Conservation (phyloP, 495 filamentous ascomycete species). For the Massariosphaeria phaeospora region DNA sequence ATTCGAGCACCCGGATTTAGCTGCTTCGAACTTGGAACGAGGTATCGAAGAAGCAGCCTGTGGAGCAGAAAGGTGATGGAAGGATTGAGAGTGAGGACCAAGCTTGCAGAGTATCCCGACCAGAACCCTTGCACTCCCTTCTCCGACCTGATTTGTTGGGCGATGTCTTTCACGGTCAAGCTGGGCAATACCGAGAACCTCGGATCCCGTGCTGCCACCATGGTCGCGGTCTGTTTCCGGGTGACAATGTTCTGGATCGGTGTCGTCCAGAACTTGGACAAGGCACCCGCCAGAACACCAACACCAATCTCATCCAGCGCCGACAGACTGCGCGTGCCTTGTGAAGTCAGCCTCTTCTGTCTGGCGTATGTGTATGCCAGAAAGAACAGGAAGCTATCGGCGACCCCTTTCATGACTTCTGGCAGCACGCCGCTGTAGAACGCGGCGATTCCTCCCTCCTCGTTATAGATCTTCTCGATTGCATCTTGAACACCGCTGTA, state of each 20-base stretch:
- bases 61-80: constrained; percentile 82
- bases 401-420: constrained; percentile 67
- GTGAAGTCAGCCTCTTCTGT: constrained; percentile 48
- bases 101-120: constrained; percentile 80
- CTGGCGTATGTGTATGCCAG: constrained; percentile 72
- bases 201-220: constrained; percentile 37
- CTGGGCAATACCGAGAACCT: constrained; percentile 13
- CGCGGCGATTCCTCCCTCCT: constrained; percentile 61
- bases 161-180: constrained; percentile 54
- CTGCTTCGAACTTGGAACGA: constrained; percentile 50
- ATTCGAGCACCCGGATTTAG: constrained; percentile 48
- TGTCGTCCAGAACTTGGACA: constrained; percentile 72
- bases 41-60: constrained; percentile 56
- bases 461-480: constrained; percentile 62
- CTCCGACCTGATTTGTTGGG: constrained; percentile 59
- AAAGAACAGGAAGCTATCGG: constrained; percentile 80
- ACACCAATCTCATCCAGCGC: constrained; percentile 69
- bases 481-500: constrained; percentile 65
- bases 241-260: constrained; percentile 82
- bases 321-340: constrained; percentile 46
- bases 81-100: constrained; percentile 81
- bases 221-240: constrained; percentile 65
- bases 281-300: constrained; percentile 72
- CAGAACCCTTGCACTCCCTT: constrained; percentile 77
- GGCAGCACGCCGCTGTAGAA: constrained; percentile 71